Conservation (phyloP, 129 eudicot genomes). For the Chrysanthemum lavandulifolium region DNA sequence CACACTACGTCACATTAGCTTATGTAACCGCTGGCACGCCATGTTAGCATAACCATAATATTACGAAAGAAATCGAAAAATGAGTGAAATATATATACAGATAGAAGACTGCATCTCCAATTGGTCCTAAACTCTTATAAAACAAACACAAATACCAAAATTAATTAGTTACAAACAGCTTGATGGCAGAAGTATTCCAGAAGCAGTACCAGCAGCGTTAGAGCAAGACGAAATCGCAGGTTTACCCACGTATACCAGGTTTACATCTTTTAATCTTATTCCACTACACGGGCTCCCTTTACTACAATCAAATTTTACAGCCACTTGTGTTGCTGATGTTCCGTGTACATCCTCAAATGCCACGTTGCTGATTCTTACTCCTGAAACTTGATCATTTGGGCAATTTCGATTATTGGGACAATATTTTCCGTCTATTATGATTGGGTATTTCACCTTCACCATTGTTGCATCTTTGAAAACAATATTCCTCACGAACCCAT, state of each 20-base stretch:
- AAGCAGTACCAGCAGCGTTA: conserved; percentile 35
- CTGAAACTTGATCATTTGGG: conserved; percentile 28
- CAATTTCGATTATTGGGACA: conserved; percentile 38
- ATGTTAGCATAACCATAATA: too few relatives aligned
- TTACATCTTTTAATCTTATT: conserved; percentile 36
- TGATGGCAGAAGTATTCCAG: conserved; percentile 35
- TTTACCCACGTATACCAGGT: conserved; percentile 24
- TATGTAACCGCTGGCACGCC: too few relatives aligned
- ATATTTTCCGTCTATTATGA: conserved; percentile 51
- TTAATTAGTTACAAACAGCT: conserved; percentile 29
- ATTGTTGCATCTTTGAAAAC: conserved; percentile 32
- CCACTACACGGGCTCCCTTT: conserved; percentile 38
- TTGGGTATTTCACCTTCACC: conserved; percentile 45
- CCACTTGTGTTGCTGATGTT: conserved; percentile 28
- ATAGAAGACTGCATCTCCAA: too few relatives aligned
- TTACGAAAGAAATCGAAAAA: too few relatives aligned
- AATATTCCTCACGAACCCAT: conserved; percentile 39
- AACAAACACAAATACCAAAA: not conserved
- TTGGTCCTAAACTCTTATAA: too few relatives aligned
- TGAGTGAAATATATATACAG: too few relatives aligned
- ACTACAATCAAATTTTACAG: conserved; percentile 32
- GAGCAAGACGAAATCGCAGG: conserved; percentile 32
- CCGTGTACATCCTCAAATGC: conserved; percentile 14
- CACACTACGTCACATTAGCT: too few relatives aligned
- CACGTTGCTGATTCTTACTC: conserved; percentile 9